phyloP scores from a whole-genome alignment of 2,329 filamentous ascomycete genomes.

The Sarocladium brachiariae region DNA sequence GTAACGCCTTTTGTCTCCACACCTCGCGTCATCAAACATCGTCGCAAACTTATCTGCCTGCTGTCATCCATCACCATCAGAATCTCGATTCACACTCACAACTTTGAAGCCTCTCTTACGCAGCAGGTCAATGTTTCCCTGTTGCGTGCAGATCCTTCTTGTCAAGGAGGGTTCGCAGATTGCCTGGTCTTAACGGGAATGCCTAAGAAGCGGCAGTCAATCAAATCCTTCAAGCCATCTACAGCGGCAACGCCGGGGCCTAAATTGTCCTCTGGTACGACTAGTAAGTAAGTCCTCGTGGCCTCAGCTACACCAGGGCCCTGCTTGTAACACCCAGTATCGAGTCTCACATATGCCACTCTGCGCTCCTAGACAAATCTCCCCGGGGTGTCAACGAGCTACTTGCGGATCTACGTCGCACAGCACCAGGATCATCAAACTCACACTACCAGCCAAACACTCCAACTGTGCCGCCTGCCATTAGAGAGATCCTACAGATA shows the following conservation, averaged over 20 bases:
- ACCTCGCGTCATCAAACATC: slow-evolving; percentile 9
- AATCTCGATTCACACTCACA: too few species aligned
- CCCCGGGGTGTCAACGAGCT: slow-evolving; percentile 50
- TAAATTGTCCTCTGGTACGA: slow-evolving; percentile 10
- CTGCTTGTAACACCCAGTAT: not conserved
- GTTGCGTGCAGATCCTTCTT: too few species aligned
- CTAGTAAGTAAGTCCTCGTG: slow-evolving; percentile 10
- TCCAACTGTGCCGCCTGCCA: slow-evolving; percentile 52
- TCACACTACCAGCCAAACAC: slow-evolving; percentile 23
- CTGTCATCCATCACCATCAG: too few species aligned
- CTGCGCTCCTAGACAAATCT: slow-evolving; percentile 21
- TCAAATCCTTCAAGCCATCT: slow-evolving; percentile 51
- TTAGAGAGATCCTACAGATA: slow-evolving; percentile 53
- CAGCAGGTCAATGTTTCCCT: too few species aligned
- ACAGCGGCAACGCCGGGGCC: slow-evolving; percentile 42
- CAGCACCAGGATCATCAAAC: slow-evolving; percentile 24
- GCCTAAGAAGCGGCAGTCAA: slow-evolving; percentile 55
- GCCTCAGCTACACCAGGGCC: slow-evolving; percentile 4
- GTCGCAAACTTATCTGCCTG: not conserved
- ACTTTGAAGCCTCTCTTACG: too few species aligned
- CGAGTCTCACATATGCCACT: slow-evolving; percentile 1
- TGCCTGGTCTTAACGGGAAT: slow-evolving; percentile 30
- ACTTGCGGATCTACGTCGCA: slow-evolving; percentile 49
- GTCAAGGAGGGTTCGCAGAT: not conserved
- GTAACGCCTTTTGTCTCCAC: not conserved